phyloP scores from a whole-genome alignment of 306 rosid genomes.

The Prunus padus region DNA sequence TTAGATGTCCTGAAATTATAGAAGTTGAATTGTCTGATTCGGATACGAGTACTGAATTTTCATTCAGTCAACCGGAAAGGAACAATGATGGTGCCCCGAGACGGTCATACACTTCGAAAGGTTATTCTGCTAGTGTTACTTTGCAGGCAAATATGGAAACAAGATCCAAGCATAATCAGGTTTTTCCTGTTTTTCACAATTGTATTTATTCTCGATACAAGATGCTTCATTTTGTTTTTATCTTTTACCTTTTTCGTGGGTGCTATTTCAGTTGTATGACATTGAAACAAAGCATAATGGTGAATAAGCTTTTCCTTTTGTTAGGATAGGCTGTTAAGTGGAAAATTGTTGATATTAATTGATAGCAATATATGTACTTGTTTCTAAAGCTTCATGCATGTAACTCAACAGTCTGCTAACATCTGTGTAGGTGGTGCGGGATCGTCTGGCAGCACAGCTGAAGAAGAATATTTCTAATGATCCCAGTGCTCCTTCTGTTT shows the following conservation, averaged over 20 bases:
- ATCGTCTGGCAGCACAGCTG: background rate
- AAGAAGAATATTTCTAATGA: background rate
- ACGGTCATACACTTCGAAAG: background rate
- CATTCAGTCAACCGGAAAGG: background rate
- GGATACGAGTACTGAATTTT: conserved; percentile 19
- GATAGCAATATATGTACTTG: background rate
- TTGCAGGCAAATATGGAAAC: background rate
- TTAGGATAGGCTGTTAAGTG: background rate
- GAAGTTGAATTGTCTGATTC: conserved; percentile 15
- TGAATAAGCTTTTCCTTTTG: background rate
- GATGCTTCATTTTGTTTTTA: background rate
- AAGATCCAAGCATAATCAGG: background rate
- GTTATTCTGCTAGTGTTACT: background rate
- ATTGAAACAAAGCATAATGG: background rate
- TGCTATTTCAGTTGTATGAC: background rate
- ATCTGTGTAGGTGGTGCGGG: background rate
- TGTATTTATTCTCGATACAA: background rate
- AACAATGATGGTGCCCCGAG: background rate
- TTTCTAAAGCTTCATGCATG: background rate
- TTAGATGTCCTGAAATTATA: background rate
- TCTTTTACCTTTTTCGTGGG: background rate
- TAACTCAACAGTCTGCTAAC: background rate
- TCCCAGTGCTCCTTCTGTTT: conserved; percentile 30
- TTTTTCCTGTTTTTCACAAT: background rate
- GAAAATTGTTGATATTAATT: background rate